These are phyloP conservation scores for Lactifluus hygrophoroides DNA, from an alignment of 768 basidiomycete genomes.

Conservation along the genomic window DNA sequence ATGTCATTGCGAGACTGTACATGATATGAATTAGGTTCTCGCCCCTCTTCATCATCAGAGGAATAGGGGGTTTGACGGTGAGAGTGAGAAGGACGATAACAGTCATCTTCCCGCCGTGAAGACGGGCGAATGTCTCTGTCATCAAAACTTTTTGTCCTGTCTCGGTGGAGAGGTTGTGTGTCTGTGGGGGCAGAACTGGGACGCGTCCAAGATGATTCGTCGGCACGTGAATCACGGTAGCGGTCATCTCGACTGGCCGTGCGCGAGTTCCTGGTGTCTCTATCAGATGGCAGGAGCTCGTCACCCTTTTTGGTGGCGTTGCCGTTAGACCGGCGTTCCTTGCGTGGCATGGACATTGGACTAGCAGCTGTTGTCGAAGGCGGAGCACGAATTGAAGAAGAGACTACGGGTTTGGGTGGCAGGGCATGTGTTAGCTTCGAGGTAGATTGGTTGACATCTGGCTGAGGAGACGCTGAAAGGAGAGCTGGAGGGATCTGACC, in stretches of 20 bases:
- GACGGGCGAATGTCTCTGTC: conserved; percentile 5
- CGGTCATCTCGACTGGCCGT: conserved; percentile 2
- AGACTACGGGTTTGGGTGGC: conserved; percentile 18
- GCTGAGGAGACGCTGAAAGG: conserved; percentile 13
- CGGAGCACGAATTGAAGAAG: conserved; percentile 14
- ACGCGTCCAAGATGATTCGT: conserved; percentile 18
- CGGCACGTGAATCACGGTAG: conserved; percentile 3
- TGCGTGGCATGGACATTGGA: conserved; percentile 21
- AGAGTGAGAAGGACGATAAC: conserved; percentile 8
- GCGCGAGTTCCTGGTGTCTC: conserved; percentile 12
- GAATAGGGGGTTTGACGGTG: not conserved
- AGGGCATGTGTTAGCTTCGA: conserved; percentile 18
- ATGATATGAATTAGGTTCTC: not conserved
- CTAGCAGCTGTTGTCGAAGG: conserved; percentile 21
- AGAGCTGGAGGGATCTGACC: not conserved
- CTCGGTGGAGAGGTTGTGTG: conserved; percentile 5
- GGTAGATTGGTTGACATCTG: conserved; percentile 2
- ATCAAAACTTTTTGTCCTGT: conserved; percentile 9
- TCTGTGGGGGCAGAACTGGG: conserved; percentile 7
- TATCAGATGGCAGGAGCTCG: conserved; percentile 7
- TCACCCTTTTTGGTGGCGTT: conserved; percentile 7
- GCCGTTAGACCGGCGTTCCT: conserved; percentile 20
- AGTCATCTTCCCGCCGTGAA: conserved; percentile 11
- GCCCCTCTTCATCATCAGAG: conserved; percentile 17
- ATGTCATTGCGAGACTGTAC: conserved; percentile 1